Conservation (phyloP, 345 rosid species). For the Odontarrhena argentea region DNA sequence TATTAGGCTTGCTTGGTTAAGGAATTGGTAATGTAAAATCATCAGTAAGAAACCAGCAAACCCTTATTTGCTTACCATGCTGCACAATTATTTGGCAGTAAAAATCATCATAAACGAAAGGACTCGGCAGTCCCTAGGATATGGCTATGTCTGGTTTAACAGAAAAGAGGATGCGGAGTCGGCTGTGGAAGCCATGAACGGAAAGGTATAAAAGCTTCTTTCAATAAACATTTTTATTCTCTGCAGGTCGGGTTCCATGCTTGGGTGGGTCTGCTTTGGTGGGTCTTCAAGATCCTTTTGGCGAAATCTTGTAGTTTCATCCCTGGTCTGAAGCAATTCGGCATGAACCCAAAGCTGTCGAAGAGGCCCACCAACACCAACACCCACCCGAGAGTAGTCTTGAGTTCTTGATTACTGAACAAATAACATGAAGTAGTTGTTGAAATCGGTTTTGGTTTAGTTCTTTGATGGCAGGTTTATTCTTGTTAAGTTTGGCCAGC, state of each 20-base stretch:
- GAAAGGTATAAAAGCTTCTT: slow-evolving; percentile 48
- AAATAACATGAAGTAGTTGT: slow-evolving; percentile 13
- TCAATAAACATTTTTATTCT: not conserved
- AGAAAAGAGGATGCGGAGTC: slow-evolving; percentile 47
- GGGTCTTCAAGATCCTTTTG: not conserved
- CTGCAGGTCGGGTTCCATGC: not conserved
- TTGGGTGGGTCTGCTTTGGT: not conserved
- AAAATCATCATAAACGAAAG: slow-evolving; percentile 46
- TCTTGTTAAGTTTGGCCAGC: slow-evolving; percentile 51
- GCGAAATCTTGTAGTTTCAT: not conserved
- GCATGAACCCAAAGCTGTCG: too few relatives aligned
- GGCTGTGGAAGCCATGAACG: slow-evolving; percentile 59
- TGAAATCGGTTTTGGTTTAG: slow-evolving; percentile 34
- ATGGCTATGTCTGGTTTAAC: slow-evolving; percentile 59
- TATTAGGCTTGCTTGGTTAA: slow-evolving; percentile 12
- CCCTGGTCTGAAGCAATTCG: not conserved
- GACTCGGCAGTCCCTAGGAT: slow-evolving; percentile 52
- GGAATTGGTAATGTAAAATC: not conserved
- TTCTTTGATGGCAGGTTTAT: slow-evolving; percentile 64
- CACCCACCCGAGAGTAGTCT: not conserved
- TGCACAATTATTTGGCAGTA: slow-evolving; percentile 39
- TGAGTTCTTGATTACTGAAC: slow-evolving; percentile 21
- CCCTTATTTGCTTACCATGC: not conserved
- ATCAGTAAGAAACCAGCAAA: slow-evolving; percentile 19
- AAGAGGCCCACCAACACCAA: not conserved